Base-by-base conservation (phyloP, 768 basidiomycete species). In the Gloeophyllum trabeum region DNA sequence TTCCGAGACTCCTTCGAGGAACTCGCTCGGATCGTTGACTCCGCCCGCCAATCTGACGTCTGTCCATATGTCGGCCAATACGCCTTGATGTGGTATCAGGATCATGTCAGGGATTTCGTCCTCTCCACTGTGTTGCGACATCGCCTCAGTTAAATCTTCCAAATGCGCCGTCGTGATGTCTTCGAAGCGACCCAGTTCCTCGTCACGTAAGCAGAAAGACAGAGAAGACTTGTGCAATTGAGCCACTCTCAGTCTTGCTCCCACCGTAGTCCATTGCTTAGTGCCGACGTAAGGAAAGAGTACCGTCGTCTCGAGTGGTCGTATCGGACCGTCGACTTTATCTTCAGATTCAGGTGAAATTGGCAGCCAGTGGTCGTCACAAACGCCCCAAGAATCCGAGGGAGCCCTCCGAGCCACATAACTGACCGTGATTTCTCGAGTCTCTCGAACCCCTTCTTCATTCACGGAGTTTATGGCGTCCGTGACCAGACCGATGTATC, bases 401-500 rank as follows among this genome's bases (percentile, higher is more conserved):
- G 53, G 54, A 21, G 48, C 41, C 7, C 40, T 23, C 25, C 20
- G 30, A 1, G 48, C 41, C 4, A 54, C 56, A 40, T 44, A 56
- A 36, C 49, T 32, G 4, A 56, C 51, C 7, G 50, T 34, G 37
- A 57, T 24, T 6, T 55, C 54, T n/a, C n/a, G n/a, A n/a, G n/a
- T n/a, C 13, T 47, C 50, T 7, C 46, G 39, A 14, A 25, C 39
- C 3, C 26, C 43, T 20, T 43, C 44, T 13, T 47, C 46, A 14
- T 49, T 45, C 23, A 30, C 28, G 22, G 45, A 38, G 5, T 40
- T 37, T 43, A 42, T 43, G 3, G 50, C 46, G 13, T 35, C 35
- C 3, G 45, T 51, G 0, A 58, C 56, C 3, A 58, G 51, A 14
- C 55, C 56, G 20, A 55, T 35, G 24, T 54, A 58, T 4, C 54